Evolutionary conservation across 2,329 filamentous ascomycete species (phyloP), one percentile per base, ranked within the genome.

Genomic region (Macrophomina tecta): DNA sequence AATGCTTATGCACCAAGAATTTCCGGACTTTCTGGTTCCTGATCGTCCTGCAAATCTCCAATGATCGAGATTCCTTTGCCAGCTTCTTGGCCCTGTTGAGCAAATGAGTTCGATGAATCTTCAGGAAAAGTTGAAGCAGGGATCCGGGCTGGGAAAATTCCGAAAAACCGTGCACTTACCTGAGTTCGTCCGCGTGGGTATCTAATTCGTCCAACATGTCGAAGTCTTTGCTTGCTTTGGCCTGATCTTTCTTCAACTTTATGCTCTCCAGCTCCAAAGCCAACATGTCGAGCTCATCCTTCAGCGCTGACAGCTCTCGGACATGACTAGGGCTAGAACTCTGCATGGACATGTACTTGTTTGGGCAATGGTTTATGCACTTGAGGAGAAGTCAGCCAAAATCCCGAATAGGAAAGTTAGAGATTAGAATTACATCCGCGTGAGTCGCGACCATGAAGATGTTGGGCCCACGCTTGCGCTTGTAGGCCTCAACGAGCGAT

Each of bases 381-480:
- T 28, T n/a, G n/a, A 34, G 5, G 36, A 38, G 4, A 38, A 38
- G 11, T 38, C 11, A 38, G 36, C 36, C 36, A 38, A 12, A 38
- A 38, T 38, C 36, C 7, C 7, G 36, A 38, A 38, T 23, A 23
- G 23, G 3, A 38, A 38, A 38, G 1, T 38, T 7, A 7, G 2
- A 38, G 7, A 38, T 7, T 38, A 7, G 11, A 48, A 36, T 34
- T 32, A 51, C 70, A 66, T 74, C 72, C 4, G 72, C 69, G 11
- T 66, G 56, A 0, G 72, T 75, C 2, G 42, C 64, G 0, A 74
- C 70, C 4, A 74, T 40, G 4, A 74, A 72, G 3, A 71, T 68
- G 23, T 67, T 73, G 11, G 71, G 71, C n/a, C 65, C 64, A 1
- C 69, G 53, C 45, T 69, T 60, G 30, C 72, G 61, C 6, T 69